Evolutionary conservation across 495 filamentous ascomycete species (phyloP).

Genomic region (Poronia punctata): DNA sequence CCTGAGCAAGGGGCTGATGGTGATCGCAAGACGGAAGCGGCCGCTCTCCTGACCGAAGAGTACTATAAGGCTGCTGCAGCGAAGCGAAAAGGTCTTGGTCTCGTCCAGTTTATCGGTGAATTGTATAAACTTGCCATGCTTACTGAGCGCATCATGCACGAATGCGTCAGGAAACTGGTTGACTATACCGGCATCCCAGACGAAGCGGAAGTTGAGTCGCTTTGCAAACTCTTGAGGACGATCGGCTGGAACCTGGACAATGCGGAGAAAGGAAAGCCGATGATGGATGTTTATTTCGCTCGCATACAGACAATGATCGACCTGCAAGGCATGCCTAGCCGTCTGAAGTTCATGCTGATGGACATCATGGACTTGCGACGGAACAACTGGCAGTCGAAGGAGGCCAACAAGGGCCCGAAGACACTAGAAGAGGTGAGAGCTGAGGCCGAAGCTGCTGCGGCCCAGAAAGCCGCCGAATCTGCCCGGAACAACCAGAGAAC

Average conservation of each 20-base stretch:
- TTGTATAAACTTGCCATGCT: slow-evolving; percentile 98
- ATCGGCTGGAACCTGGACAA: slow-evolving; percentile 80
- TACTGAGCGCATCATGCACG: slow-evolving; percentile 98
- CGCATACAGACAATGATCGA: slow-evolving; percentile 77
- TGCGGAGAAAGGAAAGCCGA: slow-evolving; percentile 67
- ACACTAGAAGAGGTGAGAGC: slow-evolving; percentile 86
- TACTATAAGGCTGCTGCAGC: slow-evolving; percentile 95
- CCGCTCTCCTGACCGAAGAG: slow-evolving; percentile 84
- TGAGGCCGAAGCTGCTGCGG: slow-evolving; percentile 69
- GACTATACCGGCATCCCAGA: slow-evolving; percentile 92
- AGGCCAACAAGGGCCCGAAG: slow-evolving; percentile 87
- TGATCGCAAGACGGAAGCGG: slow-evolving; percentile 54
- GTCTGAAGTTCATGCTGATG: slow-evolving; percentile 92
- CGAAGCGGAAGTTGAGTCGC: slow-evolving; percentile 90
- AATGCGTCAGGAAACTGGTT: slow-evolving; percentile 93
- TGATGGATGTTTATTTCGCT: slow-evolving; percentile 92
- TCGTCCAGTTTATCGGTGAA: slow-evolving; percentile 99
- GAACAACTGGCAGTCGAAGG: slow-evolving; percentile 74
- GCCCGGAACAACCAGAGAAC: slow-evolving; percentile 55
- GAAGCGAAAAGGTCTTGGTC: slow-evolving; percentile 92
- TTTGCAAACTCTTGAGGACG: slow-evolving; percentile 85
- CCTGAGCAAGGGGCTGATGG: slow-evolving; percentile 74
- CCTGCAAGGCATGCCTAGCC: slow-evolving; percentile 70
- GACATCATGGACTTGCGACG: slow-evolving; percentile 81
- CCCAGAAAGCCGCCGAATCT: slow-evolving; percentile 57